These are phyloP conservation scores for Neonothopanus nambi DNA, from an alignment of 1,284 basidiomycete species.

Conservation along the genomic window DNA sequence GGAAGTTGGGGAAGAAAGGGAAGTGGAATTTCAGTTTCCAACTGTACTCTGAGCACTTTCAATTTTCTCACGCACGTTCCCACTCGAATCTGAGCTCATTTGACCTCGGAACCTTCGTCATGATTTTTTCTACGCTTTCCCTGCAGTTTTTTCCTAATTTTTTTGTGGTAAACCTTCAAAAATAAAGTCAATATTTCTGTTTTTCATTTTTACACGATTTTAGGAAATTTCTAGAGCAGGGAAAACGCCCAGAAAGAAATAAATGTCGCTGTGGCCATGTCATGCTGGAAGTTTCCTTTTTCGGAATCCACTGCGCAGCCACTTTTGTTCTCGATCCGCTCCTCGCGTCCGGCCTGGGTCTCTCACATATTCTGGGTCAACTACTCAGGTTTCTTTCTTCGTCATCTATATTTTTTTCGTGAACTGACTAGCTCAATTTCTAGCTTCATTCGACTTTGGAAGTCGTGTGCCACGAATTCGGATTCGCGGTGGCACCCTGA, in stretches of 20 bases:
- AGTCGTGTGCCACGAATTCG: too few relatives aligned
- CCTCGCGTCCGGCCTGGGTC: too few relatives aligned
- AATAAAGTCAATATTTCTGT: background rate
- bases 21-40: slow-evolving; percentile 15
- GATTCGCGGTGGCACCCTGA: too few relatives aligned
- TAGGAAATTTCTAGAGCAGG: background rate
- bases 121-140: slow-evolving; percentile 24
- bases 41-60: slow-evolving; percentile 3
- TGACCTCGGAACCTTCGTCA: slow-evolving; percentile 42
- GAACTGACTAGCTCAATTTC: too few relatives aligned
- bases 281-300: slow-evolving; percentile 17
- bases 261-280: background rate
- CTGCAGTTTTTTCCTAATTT: slow-evolving; percentile 19
- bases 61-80: slow-evolving; percentile 38
- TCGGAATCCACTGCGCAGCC: slow-evolving; percentile 12
- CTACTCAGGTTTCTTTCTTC: too few relatives aligned
- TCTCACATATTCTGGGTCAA: too few relatives aligned
- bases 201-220: slow-evolving; percentile 7
- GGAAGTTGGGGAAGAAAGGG: slow-evolving; percentile 44
- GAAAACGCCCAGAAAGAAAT: slow-evolving; percentile 6
- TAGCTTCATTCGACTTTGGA: too few relatives aligned
- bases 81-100: slow-evolving; percentile 44
- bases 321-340: slow-evolving; percentile 6
- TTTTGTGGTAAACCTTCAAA: slow-evolving; percentile 10
- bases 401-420: too few relatives aligned